phyloP scores from a whole-genome alignment of 2,329 filamentous ascomycete species.

The Aureobasidium sp. region DNA sequence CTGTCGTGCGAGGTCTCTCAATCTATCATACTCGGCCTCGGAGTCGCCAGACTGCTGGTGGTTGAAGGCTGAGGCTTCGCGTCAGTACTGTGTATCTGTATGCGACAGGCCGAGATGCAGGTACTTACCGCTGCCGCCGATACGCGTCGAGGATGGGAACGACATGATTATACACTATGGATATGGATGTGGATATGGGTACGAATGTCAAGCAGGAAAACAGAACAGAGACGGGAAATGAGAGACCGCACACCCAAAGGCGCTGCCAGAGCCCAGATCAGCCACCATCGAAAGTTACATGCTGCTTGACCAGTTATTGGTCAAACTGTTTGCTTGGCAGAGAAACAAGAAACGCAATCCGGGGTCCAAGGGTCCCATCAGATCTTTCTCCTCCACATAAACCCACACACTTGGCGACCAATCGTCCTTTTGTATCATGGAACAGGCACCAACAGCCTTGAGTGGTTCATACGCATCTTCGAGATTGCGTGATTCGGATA shows the following conservation, averaged over 20 bases:
- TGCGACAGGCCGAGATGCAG: not conserved
- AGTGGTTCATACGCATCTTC: not conserved
- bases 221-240: not conserved
- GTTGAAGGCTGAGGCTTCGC: conserved; percentile 58
- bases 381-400: conserved; percentile 13
- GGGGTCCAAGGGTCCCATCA: not conserved
- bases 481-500: not conserved
- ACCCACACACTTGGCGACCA: conserved; percentile 10
- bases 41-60: conserved; percentile 58
- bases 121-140: conserved; percentile 20
- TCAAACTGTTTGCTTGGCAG: not conserved
- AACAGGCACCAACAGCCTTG: not conserved
- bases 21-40: conserved; percentile 85
- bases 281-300: conserved; percentile 1
- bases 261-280: conserved; percentile 7
- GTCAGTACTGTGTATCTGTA: conserved; percentile 12
- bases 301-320: not conserved
- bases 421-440: not conserved
- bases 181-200: not conserved
- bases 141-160: conserved; percentile 17
- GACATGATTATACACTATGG: conserved; percentile 18
- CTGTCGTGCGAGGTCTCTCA: conserved; percentile 73
- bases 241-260: conserved; percentile 1
- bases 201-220: not conserved
- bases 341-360: conserved; percentile 6